Conservation (phyloP, 441 rosid species). For the Cnidoscolus chayamansa region DNA sequence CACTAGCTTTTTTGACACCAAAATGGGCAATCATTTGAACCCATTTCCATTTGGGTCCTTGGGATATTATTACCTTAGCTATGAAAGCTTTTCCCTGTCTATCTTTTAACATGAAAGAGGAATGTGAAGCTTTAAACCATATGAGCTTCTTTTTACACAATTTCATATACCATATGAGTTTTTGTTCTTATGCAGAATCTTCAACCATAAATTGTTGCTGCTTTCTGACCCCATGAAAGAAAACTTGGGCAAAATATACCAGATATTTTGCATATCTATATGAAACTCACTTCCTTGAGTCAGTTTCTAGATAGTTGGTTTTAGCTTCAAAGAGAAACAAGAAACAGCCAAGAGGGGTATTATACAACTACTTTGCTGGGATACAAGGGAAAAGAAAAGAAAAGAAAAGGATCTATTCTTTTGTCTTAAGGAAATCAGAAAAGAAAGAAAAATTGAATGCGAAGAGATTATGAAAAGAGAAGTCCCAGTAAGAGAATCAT, state of each 20-base stretch:
- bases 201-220: background rate
- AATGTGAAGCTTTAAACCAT: background rate
- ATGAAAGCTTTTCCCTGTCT: background rate
- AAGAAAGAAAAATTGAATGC: background rate
- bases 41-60: constrained; percentile 1
- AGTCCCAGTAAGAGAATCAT: constrained; percentile 28
- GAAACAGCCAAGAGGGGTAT: background rate
- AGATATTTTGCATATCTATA: too few relatives aligned
- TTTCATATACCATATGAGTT: constrained; percentile 17
- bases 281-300: background rate
- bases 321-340: background rate
- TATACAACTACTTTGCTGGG: background rate
- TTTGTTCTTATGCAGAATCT: background rate
- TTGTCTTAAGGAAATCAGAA: constrained; percentile 13
- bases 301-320: background rate
- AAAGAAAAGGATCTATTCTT: background rate
- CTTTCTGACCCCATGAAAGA: too few relatives aligned
- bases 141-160: constrained; percentile 29
- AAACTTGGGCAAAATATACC: too few relatives aligned
- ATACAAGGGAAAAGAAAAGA: background rate
- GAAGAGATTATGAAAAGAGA: constrained; percentile 3
- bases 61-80: background rate
- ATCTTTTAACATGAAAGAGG: too few relatives aligned
- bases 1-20: background rate
- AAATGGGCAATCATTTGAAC: constrained; percentile 3